phyloP scores from a whole-genome alignment of 225 moss, liverwort and hornwort species.

The Sphagnum tenellum region DNA sequence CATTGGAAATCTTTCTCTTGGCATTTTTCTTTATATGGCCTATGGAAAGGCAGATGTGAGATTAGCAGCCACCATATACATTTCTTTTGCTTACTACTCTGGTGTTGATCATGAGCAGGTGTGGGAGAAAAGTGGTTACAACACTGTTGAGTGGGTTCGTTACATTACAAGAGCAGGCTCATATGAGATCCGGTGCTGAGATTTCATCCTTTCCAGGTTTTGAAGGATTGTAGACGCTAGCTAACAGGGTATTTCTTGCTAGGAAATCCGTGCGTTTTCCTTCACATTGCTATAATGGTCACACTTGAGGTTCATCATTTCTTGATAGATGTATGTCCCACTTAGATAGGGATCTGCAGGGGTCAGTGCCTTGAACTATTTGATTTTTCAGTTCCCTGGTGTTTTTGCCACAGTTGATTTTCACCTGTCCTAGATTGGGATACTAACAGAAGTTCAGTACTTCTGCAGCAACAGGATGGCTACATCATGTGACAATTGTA shows the following conservation, averaged over 20 bases:
- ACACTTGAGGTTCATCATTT: conserved; percentile 5
- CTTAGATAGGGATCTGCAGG: conserved; percentile 3
- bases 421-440: no score
- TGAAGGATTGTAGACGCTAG: conserved; percentile 20
- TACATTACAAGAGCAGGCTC: conserved; percentile 98
- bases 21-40: not conserved
- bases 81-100: conserved; percentile 1
- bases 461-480: no score
- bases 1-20: not conserved
- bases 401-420: no score
- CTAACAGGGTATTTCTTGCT: conserved; percentile 12
- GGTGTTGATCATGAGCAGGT: conserved; percentile 33
- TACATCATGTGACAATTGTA: no score
- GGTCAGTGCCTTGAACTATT: not conserved
- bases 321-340: conserved; percentile 1
- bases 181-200: conserved; percentile 91
- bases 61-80: not conserved
- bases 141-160: conserved; percentile 96
- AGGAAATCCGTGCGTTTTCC: not conserved
- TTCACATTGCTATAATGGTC: conserved; percentile 7
- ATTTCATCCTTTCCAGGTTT: conserved; percentile 1
- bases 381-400: no score
- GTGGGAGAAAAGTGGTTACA: conserved; percentile 98
- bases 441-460: no score
- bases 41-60: not conserved